Evolutionary conservation across 768 basidiomycete species (phyloP).

Genomic region (Trametes meyenii): DNA sequence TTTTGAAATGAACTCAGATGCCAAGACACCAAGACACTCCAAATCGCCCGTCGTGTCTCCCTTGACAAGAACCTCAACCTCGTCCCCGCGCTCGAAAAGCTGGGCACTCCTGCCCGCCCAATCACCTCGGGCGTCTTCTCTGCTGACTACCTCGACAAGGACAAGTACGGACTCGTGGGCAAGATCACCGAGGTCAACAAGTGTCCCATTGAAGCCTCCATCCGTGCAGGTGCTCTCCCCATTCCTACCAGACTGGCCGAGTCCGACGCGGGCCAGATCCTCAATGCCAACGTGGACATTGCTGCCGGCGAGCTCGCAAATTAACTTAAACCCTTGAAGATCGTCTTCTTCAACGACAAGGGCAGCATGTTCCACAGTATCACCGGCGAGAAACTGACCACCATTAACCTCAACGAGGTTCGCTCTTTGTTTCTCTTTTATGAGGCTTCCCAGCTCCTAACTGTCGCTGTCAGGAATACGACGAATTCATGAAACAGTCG

Average conservation of each 20-base stretch:
- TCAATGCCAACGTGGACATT: constrained; percentile 99
- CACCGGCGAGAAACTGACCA: constrained; percentile 92
- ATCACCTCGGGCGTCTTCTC: constrained; percentile 98
- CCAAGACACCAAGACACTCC: constrained; percentile 93
- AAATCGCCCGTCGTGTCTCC: constrained; percentile 94
- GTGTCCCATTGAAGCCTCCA: constrained; percentile 94
- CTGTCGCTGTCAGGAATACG: constrained; percentile 72
- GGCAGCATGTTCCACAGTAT: constrained; percentile 98
- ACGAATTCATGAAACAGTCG: constrained; percentile 93
- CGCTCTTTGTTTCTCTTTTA: constrained; percentile 19
- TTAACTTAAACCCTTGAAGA: constrained; percentile 97
- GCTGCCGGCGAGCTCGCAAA: constrained; percentile 98
- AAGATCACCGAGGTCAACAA: constrained; percentile 96
- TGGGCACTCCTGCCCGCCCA: constrained; percentile 95
- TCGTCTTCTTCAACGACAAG: constrained; percentile 98
- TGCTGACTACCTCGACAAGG: constrained; percentile 93
- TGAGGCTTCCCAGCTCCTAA: no score
- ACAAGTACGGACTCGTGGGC: constrained; percentile 94
- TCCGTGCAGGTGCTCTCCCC: constrained; percentile 93
- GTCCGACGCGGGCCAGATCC: constrained; percentile 93
- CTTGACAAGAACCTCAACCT: constrained; percentile 96
- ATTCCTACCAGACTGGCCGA: constrained; percentile 96
- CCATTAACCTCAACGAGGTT: constrained; percentile 97
- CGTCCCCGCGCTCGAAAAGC: constrained; percentile 87
- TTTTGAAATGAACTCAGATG: constrained; percentile 51